Evolutionary conservation across 2,329 filamentous ascomycete genomes (phyloP).

Genomic region (Hirsutella rhossiliensis): DNA sequence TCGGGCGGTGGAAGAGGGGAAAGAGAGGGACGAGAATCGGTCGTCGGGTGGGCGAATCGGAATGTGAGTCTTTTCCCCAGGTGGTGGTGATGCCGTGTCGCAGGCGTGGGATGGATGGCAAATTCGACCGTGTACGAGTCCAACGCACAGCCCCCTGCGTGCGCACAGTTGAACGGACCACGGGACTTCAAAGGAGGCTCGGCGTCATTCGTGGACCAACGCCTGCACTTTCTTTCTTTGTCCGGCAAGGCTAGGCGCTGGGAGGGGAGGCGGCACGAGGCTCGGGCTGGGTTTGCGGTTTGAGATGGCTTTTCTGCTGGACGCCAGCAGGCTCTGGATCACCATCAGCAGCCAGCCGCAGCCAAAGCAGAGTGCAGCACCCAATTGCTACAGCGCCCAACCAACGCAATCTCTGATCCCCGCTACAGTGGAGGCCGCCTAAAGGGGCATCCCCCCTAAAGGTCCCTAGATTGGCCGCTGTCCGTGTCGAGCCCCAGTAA

Average conservation of each 20-base stretch:
- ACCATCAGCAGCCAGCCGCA: background rate
- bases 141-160: slow-evolving; percentile 7
- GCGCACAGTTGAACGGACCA: background rate
- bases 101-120: background rate
- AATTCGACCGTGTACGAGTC: background rate
- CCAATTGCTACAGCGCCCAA: no score
- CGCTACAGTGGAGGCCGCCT: background rate
- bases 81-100: background rate
- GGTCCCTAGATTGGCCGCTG: background rate
- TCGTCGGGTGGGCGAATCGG: no score
- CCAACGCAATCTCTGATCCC: background rate
- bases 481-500: background rate
- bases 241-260: background rate
- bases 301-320: background rate
- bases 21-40: background rate
- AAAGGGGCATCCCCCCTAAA: background rate
- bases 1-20: background rate
- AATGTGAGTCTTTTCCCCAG: no score
- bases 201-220: background rate
- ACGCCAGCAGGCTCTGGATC: background rate
- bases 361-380: background rate
- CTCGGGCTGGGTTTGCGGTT: background rate
- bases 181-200: background rate
- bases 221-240: background rate
- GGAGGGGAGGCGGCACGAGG: background rate